Conservation (phyloP, 345 rosid species). For the Rhodamnia argentea region DNA sequence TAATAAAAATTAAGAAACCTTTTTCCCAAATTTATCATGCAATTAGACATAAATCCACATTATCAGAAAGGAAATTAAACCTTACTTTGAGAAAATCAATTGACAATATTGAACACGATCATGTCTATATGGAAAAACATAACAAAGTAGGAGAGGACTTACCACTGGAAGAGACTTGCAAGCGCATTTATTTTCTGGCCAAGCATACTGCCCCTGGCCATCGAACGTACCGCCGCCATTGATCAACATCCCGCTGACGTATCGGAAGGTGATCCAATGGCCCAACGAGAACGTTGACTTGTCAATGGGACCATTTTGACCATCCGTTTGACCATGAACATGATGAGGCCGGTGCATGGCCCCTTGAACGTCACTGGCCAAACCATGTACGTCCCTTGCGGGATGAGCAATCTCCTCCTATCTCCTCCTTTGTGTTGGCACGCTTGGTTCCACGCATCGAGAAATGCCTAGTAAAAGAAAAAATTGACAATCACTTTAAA, state of each 20-base stretch:
- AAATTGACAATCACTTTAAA: too few relatives aligned
- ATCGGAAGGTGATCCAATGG: constrained; percentile 13
- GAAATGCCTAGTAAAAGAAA: constrained; percentile 2
- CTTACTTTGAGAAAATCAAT: neutral
- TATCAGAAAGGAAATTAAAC: too few relatives aligned
- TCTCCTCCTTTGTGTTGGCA: neutral
- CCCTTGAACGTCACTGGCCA: constrained; percentile 5
- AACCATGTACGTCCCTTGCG: constrained; percentile 8
- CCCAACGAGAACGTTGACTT: neutral
- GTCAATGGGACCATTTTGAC: constrained; percentile 3
- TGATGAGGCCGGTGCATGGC: constrained; percentile 17
- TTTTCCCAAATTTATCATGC: neutral
- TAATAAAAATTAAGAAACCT: too few relatives aligned
- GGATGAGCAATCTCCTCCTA: constrained; percentile 5
- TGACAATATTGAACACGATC: neutral
- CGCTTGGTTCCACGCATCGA: constrained; percentile 13
- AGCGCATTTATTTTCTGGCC: constrained; percentile 10
- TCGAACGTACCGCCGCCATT: constrained; percentile 17
- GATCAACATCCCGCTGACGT: neutral
- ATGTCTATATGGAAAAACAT: too few relatives aligned
- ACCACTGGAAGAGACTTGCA: constrained; percentile 17
- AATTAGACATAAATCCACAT: too few relatives aligned
- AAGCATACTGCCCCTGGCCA: constrained; percentile 22
- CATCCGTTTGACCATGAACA: constrained; percentile 4
- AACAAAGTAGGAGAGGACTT: neutral